Base-by-base conservation (phyloP, 1,139 yeast genomes). In the Yamadazyma jaroonii region DNA sequence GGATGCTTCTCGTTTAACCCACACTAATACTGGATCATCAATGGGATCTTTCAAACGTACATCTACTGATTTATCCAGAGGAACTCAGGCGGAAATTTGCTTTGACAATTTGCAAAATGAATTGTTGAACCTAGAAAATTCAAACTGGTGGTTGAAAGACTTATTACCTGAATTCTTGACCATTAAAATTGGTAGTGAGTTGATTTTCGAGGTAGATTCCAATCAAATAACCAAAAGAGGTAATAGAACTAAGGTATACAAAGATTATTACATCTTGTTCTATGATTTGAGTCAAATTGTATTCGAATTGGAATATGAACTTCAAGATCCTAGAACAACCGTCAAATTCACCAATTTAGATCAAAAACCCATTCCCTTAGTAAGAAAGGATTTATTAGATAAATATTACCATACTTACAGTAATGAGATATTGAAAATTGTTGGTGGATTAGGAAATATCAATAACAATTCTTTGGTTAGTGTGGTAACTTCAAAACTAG, bases 211-310 rank as follows among this genome's bases (percentile, higher is more conserved):
- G 54, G 74, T 81, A 21, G 96, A 88, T 37, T 76, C 79, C 15
- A 64, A 73, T 41, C 56, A 61, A 13, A 62, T 82, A 10, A 50
- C 51, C 11, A 84, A 83, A 53, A 77, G 96, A 47, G 79, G 79
- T 9, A 77, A 78, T 17, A 64, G 75, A 32, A 51, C 50, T 4
- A 59, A 79, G 35, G 61, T 70, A 6, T 71, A 77, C 43, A 72
- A 83, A 40, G 92, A 85, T 46, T 81, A 84, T 49, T 88, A 87
- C 56, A 70, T 89, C 12, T 60, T 89, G 32, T 84, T 81, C 56
- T 79, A 77, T 44, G 95, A 86, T 54, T 79, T 84, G 47, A 76
- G 92, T 2, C 89, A 84, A 51, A 67, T 83, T 12, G 60, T 75
- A 1, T 61, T 85, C 46, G 80, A 79, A 45, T 64, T 79, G 7